Evolutionary conservation across 108 stramenopile genomes (phyloP).

Genomic region (Cyclotella sp.): DNA sequence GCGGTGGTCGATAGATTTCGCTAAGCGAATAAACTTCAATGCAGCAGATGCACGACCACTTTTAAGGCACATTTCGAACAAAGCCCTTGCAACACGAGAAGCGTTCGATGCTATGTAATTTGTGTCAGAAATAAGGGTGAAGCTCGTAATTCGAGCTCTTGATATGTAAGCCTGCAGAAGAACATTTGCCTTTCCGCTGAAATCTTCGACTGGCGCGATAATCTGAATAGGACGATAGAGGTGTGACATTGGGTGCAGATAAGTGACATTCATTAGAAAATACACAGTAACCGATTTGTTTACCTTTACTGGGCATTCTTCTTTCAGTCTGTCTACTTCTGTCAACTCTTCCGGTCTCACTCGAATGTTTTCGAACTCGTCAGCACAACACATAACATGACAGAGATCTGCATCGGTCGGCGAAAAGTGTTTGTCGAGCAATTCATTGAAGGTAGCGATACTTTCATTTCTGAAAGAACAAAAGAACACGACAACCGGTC

Average conservation of each 20-base stretch:
- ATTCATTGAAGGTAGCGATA: constrained; percentile 93
- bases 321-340: constrained; percentile 77
- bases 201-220: constrained; percentile 70
- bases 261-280: neutral
- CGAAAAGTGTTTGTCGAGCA: constrained; percentile 56
- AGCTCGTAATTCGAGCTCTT: constrained; percentile 70
- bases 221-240: neutral
- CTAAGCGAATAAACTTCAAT: constrained; percentile 85
- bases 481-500: neutral
- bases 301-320: constrained; percentile 70
- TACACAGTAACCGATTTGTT: neutral
- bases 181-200: constrained; percentile 91
- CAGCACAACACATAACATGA: constrained; percentile 89
- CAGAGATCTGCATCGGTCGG: constrained; percentile 86
- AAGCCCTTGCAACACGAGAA: constrained; percentile 93
- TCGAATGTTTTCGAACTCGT: constrained; percentile 95
- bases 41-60: constrained; percentile 71
- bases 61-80: constrained; percentile 96
- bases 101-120: constrained; percentile 98
- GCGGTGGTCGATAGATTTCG: constrained; percentile 94
- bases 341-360: constrained; percentile 94
- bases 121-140: constrained; percentile 96
- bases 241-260: too few species aligned
- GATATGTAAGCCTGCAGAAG: constrained; percentile 94
- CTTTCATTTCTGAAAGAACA: constrained; percentile 71